Evolutionary conservation across 2,329 filamentous ascomycete species (phyloP).

Genomic region (Davidsoniella neocaledoniae): DNA sequence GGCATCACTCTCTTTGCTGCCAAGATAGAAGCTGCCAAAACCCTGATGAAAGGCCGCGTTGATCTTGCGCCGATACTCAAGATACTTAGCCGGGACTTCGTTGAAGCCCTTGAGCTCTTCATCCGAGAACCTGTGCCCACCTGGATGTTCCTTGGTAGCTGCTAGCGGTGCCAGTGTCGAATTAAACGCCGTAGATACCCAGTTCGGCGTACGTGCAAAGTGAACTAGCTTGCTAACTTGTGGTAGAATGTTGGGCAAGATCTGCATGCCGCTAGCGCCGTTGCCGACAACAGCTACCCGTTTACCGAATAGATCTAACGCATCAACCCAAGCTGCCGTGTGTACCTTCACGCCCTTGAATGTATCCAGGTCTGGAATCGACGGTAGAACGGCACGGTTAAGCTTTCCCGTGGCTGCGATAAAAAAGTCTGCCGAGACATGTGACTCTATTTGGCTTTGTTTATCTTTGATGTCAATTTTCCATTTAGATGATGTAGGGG

Average conservation of each 20-base stretch:
- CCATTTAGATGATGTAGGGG: slow-evolving; percentile 10
- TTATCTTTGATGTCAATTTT: background rate
- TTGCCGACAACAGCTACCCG: slow-evolving; percentile 35
- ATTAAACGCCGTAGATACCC: slow-evolving; percentile 18
- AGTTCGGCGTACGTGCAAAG: slow-evolving; percentile 19
- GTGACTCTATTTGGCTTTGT: background rate
- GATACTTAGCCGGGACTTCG: slow-evolving; percentile 24
- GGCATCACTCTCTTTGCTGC: slow-evolving; percentile 23
- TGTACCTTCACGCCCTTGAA: slow-evolving; percentile 37
- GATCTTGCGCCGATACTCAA: slow-evolving; percentile 26
- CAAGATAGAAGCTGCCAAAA: slow-evolving; percentile 26
- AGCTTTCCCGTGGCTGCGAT: slow-evolving; percentile 18
- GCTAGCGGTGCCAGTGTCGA: slow-evolving; percentile 16
- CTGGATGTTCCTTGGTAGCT: slow-evolving; percentile 8
- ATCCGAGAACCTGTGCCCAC: slow-evolving; percentile 18
- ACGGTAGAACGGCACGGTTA: slow-evolving; percentile 24
- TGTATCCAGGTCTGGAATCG: slow-evolving; percentile 29
- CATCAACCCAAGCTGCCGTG: slow-evolving; percentile 34
- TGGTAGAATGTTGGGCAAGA: slow-evolving; percentile 28
- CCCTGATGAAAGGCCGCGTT: slow-evolving; percentile 26
- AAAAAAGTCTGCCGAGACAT: slow-evolving; percentile 13
- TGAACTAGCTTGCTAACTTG: slow-evolving; percentile 16
- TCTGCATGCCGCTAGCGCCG: slow-evolving; percentile 35
- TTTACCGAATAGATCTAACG: slow-evolving; percentile 26
- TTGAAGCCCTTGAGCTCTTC: slow-evolving; percentile 23